Conservation (phyloP, 108 stramenopile genomes). For the Nitzschia sp. region DNA sequence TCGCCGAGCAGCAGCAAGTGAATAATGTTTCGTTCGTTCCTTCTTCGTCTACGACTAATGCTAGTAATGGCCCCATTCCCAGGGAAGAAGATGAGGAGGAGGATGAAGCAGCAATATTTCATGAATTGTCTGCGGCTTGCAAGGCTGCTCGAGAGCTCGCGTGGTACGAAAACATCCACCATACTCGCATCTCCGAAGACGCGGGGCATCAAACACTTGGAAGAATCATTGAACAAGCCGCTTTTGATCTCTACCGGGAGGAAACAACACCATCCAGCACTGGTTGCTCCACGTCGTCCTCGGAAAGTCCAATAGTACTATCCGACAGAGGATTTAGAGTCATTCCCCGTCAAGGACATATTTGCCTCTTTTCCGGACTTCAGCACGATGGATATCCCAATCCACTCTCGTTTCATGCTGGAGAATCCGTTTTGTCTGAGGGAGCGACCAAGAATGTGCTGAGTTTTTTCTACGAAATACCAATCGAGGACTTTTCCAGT, state of each 20-base stretch:
- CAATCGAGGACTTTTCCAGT: not conserved
- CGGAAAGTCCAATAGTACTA: too few species aligned
- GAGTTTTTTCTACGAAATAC: not conserved
- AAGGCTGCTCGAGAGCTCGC: not conserved
- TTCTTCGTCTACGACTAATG: too few species aligned
- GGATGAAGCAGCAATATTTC: too few species aligned
- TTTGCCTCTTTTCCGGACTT: not conserved
- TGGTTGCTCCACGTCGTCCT: too few species aligned
- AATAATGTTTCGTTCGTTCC: too few species aligned
- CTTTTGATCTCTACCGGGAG: not conserved
- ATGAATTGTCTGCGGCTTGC: too few species aligned
- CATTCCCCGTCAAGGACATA: not conserved
- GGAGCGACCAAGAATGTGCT: not conserved
- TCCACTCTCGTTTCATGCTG: not conserved
- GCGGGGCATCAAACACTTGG: not conserved
- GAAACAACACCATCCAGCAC: not conserved
- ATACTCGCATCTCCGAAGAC: slow-evolving; percentile 3
- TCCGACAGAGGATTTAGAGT: not conserved
- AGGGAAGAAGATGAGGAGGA: too few species aligned
- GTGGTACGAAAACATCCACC: not conserved
- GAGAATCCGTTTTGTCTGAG: not conserved
- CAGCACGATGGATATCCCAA: not conserved
- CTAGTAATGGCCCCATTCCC: too few species aligned
- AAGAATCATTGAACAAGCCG: not conserved
- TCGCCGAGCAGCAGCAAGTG: too few species aligned